Evolutionary conservation across 2,329 filamentous ascomycete species (phyloP).

Genomic region (Phoma sp.): DNA sequence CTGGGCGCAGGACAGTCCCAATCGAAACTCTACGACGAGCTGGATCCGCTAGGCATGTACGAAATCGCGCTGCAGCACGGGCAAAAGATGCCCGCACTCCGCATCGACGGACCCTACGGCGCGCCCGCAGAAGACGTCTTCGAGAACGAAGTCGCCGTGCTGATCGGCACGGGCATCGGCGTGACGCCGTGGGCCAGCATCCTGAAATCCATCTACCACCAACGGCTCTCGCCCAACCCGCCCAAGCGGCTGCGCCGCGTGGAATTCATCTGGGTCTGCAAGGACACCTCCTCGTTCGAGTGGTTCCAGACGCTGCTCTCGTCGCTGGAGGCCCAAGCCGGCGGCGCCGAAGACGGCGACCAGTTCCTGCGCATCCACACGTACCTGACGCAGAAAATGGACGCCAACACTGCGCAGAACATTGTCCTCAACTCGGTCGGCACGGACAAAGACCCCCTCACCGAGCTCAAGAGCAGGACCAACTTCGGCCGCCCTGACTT

Average conservation of each 20-base stretch:
- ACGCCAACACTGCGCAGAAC: slow-evolving; percentile 91
- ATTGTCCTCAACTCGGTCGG: slow-evolving; percentile 97
- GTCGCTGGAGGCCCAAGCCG: slow-evolving; percentile 85
- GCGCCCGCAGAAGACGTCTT: slow-evolving; percentile 98
- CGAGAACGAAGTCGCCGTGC: slow-evolving; percentile 84
- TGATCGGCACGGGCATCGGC: slow-evolving; percentile 86
- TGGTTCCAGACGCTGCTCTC: slow-evolving; percentile 97
- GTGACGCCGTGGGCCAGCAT: slow-evolving; percentile 88
- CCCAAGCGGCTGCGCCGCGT: slow-evolving; percentile 88
- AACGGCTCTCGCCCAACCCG: slow-evolving; percentile 87
- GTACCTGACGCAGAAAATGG: slow-evolving; percentile 92
- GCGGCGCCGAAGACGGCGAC: slow-evolving; percentile 65
- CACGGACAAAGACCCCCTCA: slow-evolving; percentile 84
- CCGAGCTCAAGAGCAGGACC: slow-evolving; percentile 85
- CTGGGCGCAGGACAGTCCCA: slow-evolving; percentile 90
- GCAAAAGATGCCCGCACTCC: slow-evolving; percentile 86
- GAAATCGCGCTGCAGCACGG: slow-evolving; percentile 94
- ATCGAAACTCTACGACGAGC: slow-evolving; percentile 84
- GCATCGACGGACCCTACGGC: slow-evolving; percentile 94
- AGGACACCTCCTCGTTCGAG: slow-evolving; percentile 92
- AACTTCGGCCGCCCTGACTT: slow-evolving; percentile 97
- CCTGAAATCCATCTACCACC: slow-evolving; percentile 97
- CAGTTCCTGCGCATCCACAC: slow-evolving; percentile 98
- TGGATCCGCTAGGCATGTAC: slow-evolving; percentile 96
- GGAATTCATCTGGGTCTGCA: slow-evolving; percentile 99